Percentiles rank a stretch among this genome's conserved stretches.
Conservation (phyloP, 331 rosid species). For the Quercus lobata region DNA sequence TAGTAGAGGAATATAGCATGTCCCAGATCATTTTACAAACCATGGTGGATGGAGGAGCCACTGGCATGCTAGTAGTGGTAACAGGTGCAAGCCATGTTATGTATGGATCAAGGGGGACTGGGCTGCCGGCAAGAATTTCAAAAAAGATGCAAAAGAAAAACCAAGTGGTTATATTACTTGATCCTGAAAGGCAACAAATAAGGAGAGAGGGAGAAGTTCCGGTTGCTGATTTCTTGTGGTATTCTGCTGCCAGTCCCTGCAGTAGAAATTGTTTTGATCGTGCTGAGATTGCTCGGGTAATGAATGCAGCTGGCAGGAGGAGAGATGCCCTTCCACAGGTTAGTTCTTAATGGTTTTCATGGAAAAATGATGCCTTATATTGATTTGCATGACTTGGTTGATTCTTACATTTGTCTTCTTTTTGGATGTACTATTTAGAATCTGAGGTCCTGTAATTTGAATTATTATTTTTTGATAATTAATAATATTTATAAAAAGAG, state of each 20-base stretch:
- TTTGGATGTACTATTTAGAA: neutral
- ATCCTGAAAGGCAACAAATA: constrained; percentile 90
- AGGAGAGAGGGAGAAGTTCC: constrained; percentile 96
- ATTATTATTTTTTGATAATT: neutral
- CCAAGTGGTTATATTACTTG: constrained; percentile 84
- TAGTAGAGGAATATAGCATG: constrained; percentile 85
- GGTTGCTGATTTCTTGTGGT: constrained; percentile 94
- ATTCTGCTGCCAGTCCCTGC: constrained; percentile 95
- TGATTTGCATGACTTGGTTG: constrained; percentile 1
- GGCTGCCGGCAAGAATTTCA: constrained; percentile 92
- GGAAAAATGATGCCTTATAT: neutral
- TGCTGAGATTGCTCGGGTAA: constrained; percentile 95
- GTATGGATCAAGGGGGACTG: constrained; percentile 89
- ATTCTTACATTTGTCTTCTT: neutral
- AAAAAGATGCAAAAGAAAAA: constrained; percentile 77
- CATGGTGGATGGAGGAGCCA: constrained; percentile 59
- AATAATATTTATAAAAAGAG: too few species aligned
- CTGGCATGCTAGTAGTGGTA: constrained; percentile 76
- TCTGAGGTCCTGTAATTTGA: neutral
- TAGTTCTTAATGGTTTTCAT: constrained; percentile 2
- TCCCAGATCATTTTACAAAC: constrained; percentile 66
- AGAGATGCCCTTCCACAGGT: constrained; percentile 99
- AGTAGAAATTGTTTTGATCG: constrained; percentile 94
- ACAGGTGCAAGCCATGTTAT: constrained; percentile 90
- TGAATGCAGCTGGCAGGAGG: constrained; percentile 95